Evolutionary conservation across 257 asterid species (phyloP).

Genomic region (Rhazya stricta): DNA sequence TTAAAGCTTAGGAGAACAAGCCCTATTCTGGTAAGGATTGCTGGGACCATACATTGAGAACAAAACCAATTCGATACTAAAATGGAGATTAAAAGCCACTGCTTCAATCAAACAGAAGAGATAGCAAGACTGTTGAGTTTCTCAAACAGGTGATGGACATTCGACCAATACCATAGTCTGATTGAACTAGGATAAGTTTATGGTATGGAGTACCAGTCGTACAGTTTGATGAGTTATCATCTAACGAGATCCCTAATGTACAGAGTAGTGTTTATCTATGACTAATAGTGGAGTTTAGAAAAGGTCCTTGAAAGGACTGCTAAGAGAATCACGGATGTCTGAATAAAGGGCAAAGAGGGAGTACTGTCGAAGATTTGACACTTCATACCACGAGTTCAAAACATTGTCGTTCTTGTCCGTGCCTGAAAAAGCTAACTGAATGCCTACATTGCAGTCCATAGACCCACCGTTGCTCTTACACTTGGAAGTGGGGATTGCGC

Average conservation of each 20-base stretch:
- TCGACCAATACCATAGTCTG: neutral
- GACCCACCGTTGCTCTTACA: constrained; percentile 64
- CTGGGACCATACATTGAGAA: no score
- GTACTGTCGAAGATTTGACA: constrained; percentile 70
- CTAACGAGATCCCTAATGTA: neutral
- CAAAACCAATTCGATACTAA: neutral
- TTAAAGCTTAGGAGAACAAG: no score
- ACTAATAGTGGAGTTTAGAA: constrained; percentile 24
- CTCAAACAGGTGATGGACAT: neutral
- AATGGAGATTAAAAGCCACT: neutral
- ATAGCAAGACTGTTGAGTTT: neutral
- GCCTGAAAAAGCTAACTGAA: constrained; percentile 84
- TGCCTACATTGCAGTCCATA: constrained; percentile 50
- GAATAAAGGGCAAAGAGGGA: constrained; percentile 65
- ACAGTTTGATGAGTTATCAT: neutral
- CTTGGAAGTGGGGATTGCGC: constrained; percentile 55
- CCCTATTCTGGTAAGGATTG: no score
- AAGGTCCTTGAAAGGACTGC: constrained; percentile 47
- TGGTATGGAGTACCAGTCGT: no score
- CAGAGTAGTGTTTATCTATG: neutral
- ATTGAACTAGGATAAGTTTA: neutral
- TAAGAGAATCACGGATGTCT: constrained; percentile 40
- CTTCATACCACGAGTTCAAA: constrained; percentile 88
- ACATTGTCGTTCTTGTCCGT: constrained; percentile 65
- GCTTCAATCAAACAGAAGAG: neutral